phyloP scores from a whole-genome alignment of 2,329 filamentous ascomycete species.

The Aspergillus uvarum region DNA sequence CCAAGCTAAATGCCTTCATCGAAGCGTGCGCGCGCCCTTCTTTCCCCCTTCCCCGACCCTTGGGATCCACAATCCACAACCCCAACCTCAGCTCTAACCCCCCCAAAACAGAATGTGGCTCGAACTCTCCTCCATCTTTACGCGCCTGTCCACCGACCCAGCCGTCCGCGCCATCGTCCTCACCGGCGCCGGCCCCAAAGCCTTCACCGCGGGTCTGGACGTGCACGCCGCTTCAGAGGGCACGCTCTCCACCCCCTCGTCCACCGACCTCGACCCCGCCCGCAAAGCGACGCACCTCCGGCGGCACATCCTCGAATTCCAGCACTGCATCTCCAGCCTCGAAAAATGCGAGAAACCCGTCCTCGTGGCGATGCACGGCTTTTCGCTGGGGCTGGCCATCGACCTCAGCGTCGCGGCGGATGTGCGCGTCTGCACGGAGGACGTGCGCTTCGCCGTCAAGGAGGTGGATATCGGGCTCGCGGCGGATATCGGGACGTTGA shows the following conservation, averaged over 20 bases:
- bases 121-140: constrained; percentile 73
- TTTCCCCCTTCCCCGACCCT: not conserved
- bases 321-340: constrained; percentile 70
- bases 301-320: constrained; percentile 74
- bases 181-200: constrained; percentile 75
- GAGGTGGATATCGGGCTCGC: constrained; percentile 53
- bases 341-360: constrained; percentile 93
- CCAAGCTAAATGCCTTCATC: constrained; percentile 85
- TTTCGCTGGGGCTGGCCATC: constrained; percentile 74
- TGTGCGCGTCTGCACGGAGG: constrained; percentile 40
- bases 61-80: no score
- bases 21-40: constrained; percentile 51
- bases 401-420: constrained; percentile 55
- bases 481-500: constrained; percentile 50
- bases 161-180: constrained; percentile 75
- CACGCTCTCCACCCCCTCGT: constrained; percentile 47
- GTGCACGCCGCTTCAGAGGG: constrained; percentile 67
- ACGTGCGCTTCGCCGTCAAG: constrained; percentile 46
- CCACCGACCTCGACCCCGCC: constrained; percentile 58
- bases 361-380: constrained; percentile 76
- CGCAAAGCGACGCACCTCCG: constrained; percentile 63
- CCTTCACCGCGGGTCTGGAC: constrained; percentile 85
- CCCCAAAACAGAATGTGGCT: constrained; percentile 68
- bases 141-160: constrained; percentile 67
- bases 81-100: not conserved